Base-by-base conservation (phyloP, 345 rosid genomes). In the Boechera retrofracta region DNA sequence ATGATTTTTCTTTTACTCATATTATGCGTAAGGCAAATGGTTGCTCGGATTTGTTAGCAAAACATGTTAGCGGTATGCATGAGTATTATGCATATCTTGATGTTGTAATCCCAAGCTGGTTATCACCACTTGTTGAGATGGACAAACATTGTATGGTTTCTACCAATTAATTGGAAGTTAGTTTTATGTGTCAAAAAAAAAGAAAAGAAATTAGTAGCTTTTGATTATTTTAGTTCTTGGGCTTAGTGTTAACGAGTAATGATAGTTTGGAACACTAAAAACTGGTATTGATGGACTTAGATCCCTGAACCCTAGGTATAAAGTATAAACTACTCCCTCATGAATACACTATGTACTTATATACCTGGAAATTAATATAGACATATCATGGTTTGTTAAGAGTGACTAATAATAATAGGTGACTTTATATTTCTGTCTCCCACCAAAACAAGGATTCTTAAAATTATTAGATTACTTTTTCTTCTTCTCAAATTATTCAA, bases 391-490 rank as follows among this genome's bases (percentile, higher is more conserved):
- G 72, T 56, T 49, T 67, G 51, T 66, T 64, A 55, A 74, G 59
- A 45, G 36, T 55, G 18, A 12, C 60, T 28, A 28, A 18, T 48
- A 48, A 48, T 64, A 73, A 64, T 74, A 31, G 13, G 42, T 47
- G 59, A 75, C 54, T 59, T 75, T 67, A 36, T 75, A 49, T 51
- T 67, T 75, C 62, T 75, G 79, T 75, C 63, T 67, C 45, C 79
- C 73, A 75, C 79, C 66, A 67, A 67, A 67, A 57, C 67, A 67
- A 67, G 57, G 48, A 55, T 64, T 64, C 51, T 36, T 15, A 47
- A 26, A 41, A 67, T 1, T 33, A 28, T 48, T 58, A 48, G 55
- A 63, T 16, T 48, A 57, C 32, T 13, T 68, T 42, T 9, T 12
- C 35, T 39, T 74, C 47, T 75, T 49, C 54, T 49, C 59, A 58